Conservation (phyloP, 805 yeast species). For the Debaryomyces castellii region DNA sequence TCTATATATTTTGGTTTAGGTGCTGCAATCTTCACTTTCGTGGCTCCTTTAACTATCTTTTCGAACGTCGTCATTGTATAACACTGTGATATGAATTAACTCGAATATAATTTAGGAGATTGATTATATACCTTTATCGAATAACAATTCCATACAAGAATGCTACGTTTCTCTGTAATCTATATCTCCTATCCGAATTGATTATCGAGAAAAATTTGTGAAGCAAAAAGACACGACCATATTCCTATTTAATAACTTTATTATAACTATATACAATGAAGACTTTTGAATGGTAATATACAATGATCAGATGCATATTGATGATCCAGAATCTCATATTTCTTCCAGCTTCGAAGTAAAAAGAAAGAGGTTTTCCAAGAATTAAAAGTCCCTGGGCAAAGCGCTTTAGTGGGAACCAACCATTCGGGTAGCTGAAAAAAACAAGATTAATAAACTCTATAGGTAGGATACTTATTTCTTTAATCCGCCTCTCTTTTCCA, state of each 20-base stretch:
- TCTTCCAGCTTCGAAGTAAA: background rate
- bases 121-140: background rate
- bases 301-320: background rate
- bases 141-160: background rate
- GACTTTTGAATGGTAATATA: background rate
- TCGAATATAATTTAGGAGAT: background rate
- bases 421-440: background rate
- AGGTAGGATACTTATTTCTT: constrained; percentile 28
- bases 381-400: background rate
- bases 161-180: background rate
- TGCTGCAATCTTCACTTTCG: constrained; percentile 76
- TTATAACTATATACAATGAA: background rate
- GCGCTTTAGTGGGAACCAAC: background rate
- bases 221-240: constrained; percentile 1
- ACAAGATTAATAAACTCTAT: background rate
- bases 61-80: constrained; percentile 60
- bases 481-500: constrained; percentile 66
- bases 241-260: background rate
- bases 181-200: constrained; percentile 1
- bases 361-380: background rate
- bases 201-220: background rate
- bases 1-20: constrained; percentile 96
- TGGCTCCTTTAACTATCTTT: constrained; percentile 66
- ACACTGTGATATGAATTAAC: background rate
- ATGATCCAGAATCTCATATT: background rate